phyloP scores from a whole-genome alignment of 345 rosid species.

The Boechera stricta region DNA sequence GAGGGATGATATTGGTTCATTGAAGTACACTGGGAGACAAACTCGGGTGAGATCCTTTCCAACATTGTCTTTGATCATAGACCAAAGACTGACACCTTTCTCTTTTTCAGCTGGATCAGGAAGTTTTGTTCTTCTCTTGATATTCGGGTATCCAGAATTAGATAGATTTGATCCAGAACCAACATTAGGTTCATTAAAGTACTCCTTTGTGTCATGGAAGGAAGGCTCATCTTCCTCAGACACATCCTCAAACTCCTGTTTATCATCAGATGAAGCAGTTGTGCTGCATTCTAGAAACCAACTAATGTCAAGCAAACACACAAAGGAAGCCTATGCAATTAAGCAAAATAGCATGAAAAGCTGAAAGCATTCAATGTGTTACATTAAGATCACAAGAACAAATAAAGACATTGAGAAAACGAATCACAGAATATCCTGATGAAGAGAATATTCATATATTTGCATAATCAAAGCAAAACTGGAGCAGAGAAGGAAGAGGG shows the following conservation, averaged over 20 bases:
- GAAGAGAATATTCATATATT: not conserved
- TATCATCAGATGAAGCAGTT: constrained; percentile 94
- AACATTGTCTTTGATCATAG: constrained; percentile 97
- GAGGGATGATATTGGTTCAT: constrained; percentile 97
- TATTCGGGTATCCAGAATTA: constrained; percentile 45
- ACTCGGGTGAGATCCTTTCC: constrained; percentile 98
- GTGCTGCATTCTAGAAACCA: constrained; percentile 89
- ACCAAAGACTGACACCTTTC: constrained; percentile 98
- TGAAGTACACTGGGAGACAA: constrained; percentile 97
- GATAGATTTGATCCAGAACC: constrained; percentile 46
- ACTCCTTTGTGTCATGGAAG: constrained; percentile 78
- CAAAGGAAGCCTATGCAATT: constrained; percentile 10
- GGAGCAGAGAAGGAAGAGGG: not conserved
- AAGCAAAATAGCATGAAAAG: not conserved
- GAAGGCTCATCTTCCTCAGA: constrained; percentile 87
- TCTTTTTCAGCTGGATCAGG: constrained; percentile 96
- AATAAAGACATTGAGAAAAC: not conserved
- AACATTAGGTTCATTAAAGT: constrained; percentile 55
- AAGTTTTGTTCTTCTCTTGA: constrained; percentile 81
- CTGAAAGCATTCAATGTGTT: constrained; percentile 6
- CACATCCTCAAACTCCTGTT: constrained; percentile 83
- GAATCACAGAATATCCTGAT: not conserved
- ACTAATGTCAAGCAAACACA: constrained; percentile 39
- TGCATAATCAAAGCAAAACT: constrained; percentile 20
- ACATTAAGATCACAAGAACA: not conserved